Base-by-base conservation (phyloP, 371 early-diverging fungal species). In the Rhizopus delemar region DNA sequence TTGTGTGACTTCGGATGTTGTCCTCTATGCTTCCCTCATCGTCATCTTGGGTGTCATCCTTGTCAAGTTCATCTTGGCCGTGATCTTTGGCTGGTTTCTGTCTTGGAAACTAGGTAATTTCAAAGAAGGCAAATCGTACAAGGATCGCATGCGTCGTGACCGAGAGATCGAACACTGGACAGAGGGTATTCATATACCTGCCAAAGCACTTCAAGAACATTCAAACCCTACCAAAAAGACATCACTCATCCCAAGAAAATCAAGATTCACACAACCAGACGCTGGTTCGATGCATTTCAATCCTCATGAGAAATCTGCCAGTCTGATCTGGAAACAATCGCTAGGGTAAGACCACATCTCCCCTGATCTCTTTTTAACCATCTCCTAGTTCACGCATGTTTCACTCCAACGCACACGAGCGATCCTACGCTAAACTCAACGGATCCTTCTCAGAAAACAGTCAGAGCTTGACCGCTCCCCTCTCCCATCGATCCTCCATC, bases 1-100 rank as follows among this genome's bases (percentile, higher is more conserved):
- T 8, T 92, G 94, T 68, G 79, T 91, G 57, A 77, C 89, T 0
- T 82, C 91, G 5, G 80, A 91, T 69, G 68, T 80, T 0, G 81
- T 88, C 0, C 69, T 88, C 6, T 73, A 78, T 48, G 65, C 81
- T 2, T 81, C 82, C 0, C 56, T 87, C 29, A 71, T 80, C 16
- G 81, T 82, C n/a, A 79, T 87, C 43, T 62, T 87, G 33, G 74
- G 83, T 3, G 74, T 85, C 22, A 84, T 88, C 35, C 29, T 86
- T 6, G 78, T 86, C 48, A 81, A 85, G 50, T 91, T 92, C 72
- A 60, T 84, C 28, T 70, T 90, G 39, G 90, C 90, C 1, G 71
- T 84, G 28, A 51, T 82, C 2, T 91, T 90, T 73, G 82, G 82
- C 33, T 86, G 88, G 87, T 79, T 78, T 58, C 49, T 84, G 34